Percentiles rank a stretch among this genome's conserved stretches.
These are phyloP conservation scores for Cadophora sp. DNA, from an alignment of 2,329 filamentous ascomycete species.

Conservation along the genomic window DNA sequence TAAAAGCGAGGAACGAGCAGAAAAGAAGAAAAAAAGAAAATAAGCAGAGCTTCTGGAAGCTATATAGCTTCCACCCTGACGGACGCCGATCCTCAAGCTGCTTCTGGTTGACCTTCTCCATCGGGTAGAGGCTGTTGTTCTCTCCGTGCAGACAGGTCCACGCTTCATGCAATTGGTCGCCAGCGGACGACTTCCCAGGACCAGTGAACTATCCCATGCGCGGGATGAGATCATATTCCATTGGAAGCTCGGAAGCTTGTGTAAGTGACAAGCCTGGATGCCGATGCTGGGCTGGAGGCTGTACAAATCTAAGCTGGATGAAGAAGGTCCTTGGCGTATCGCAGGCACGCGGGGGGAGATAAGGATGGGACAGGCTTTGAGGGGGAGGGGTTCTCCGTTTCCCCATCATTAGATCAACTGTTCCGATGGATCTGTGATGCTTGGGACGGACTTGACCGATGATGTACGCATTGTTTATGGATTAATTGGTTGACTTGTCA, in stretches of 20 bases:
- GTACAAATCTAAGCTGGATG: conserved; percentile 17
- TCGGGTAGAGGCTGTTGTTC: neutral
- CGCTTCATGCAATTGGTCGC: conserved; percentile 12
- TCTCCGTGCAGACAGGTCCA: conserved; percentile 10
- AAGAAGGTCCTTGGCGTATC: conserved; percentile 16
- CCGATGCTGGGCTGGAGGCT: neutral
- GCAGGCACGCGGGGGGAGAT: conserved; percentile 22
- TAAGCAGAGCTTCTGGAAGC: conserved; percentile 14
- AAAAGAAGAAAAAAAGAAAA: neutral
- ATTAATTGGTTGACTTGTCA: neutral
- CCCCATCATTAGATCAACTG: neutral
- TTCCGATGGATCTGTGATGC: neutral
- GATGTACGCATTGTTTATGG: neutral
- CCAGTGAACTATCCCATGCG: conserved; percentile 21
- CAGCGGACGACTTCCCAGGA: neutral
- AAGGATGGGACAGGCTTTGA: conserved; percentile 7
- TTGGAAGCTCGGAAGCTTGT: conserved; percentile 3
- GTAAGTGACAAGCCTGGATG: neutral
- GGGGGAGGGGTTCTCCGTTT: neutral
- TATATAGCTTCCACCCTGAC: conserved; percentile 19
- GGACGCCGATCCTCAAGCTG: neutral
- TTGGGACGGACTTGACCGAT: conserved; percentile 10
- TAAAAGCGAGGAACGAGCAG: neutral
- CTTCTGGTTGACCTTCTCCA: conserved; percentile 8
- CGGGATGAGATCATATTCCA: conserved; percentile 18